Evolutionary conservation across 306 rosid species (phyloP), one percentile per base, ranked within the genome.

Genomic region (Potentilla sterilis): DNA sequence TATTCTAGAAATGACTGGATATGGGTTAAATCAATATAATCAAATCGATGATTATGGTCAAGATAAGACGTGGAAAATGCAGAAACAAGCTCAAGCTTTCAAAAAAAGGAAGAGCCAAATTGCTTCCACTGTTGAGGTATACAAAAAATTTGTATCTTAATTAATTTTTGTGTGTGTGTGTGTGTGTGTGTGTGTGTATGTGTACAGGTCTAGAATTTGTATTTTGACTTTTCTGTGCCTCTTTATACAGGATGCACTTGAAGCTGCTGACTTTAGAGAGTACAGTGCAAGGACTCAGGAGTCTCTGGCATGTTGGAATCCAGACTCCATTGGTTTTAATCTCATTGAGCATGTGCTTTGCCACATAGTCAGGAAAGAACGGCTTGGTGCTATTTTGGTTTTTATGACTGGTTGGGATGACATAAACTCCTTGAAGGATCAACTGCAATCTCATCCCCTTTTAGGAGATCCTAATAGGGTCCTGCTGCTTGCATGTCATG

Each of bases 391-490:
- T 69, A 52, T 87, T 72, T 78, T 87, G 75, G 89, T 87, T 72
- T 87, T 87, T 77, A 80, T 87, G 91, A 87, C 91, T 9, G 91
- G 91, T 43, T 87, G 91, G 91, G 91, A 87, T 79, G 91, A 87
- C 71, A 87, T 87, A 47, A 87, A 83, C 72, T 81, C 82, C 55
- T 81, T 87, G 72, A 87, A 83, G 81, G 91, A 82, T 49, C 87
- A 85, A 83, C 85, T 87, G 67, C 87, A 83, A 51, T 65, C 89
- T 49, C 89, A 87, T 78, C 87, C 89, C 54, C 79, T 87, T 49
- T 67, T 87, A 65, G 91, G 91, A 22, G 89, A 87, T 81, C 89
- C 89, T 21, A 85, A 75, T 58, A 80, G 72, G 83, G 87, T 87
- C 75, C 74, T 87, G 80, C 82, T 87, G 66, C 89, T 87, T 35